Evolutionary conservation across 2,329 filamentous ascomycete genomes (phyloP).

Genomic region (Xylariales sp.): DNA sequence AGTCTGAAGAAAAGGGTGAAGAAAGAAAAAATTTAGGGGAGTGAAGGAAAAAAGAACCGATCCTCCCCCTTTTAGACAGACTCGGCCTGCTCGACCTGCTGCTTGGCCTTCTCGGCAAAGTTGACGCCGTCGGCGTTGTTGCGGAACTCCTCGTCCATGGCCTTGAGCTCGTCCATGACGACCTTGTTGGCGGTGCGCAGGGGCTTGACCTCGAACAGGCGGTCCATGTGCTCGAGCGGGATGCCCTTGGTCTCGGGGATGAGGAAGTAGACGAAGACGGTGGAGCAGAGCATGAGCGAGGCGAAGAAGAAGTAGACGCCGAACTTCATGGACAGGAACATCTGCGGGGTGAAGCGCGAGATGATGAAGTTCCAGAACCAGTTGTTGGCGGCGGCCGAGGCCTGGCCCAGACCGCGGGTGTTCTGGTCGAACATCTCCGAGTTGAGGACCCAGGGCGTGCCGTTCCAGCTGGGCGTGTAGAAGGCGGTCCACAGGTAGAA

Average conservation of each 20-base stretch:
- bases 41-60: no score
- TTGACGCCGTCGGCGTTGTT: constrained; percentile 17
- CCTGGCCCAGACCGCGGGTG: constrained; percentile 63
- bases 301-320: constrained; percentile 69
- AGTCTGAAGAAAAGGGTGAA: no score
- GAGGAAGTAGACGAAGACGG: constrained; percentile 57
- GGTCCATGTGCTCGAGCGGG: constrained; percentile 61
- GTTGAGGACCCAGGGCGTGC: constrained; percentile 73
- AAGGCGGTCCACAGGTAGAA: constrained; percentile 72
- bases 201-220: constrained; percentile 50
- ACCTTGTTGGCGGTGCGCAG: constrained; percentile 36
- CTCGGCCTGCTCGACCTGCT: constrained; percentile 8
- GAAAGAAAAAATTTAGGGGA: no score
- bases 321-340: constrained; percentile 55
- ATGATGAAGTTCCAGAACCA: constrained; percentile 73
- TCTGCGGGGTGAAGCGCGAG: constrained; percentile 62
- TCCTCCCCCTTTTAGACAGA: no score
- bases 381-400: constrained; percentile 66
- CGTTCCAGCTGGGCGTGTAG: constrained; percentile 71
- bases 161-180: constrained; percentile 38
- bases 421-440: constrained; percentile 72
- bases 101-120: constrained; percentile 9
- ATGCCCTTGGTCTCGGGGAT: constrained; percentile 64
- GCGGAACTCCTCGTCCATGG: constrained; percentile 29
- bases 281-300: constrained; percentile 53